A percentile compares a stretch with the other conserved stretches of the same genome.
These are phyloP conservation scores for Backusella parvicylindrica DNA, from an alignment of 192 early-diverging fungal genomes.

Conservation along the genomic window DNA sequence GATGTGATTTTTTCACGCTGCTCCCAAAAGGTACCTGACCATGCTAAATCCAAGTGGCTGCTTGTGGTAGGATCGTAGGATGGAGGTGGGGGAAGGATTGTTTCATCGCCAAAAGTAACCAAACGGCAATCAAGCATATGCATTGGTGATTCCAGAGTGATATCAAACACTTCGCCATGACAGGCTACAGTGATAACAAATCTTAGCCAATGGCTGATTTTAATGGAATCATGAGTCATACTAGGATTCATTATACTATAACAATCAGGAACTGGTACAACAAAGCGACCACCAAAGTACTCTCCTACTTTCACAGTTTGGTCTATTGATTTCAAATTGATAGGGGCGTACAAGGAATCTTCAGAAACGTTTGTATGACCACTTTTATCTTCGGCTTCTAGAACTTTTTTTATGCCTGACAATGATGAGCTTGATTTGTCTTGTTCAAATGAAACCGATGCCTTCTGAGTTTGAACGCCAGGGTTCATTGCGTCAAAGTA, in stretches of 20 bases:
- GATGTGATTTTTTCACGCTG: slow-evolving; percentile 20
- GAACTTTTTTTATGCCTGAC: background rate
- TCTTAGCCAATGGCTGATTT: slow-evolving; percentile 23
- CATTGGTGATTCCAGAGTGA: slow-evolving; percentile 13
- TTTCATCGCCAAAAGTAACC: slow-evolving; percentile 20
- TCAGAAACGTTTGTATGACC: background rate
- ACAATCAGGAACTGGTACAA: slow-evolving; percentile 29
- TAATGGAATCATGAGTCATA: slow-evolving; percentile 9
- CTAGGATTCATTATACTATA: slow-evolving; percentile 15
- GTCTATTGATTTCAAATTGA: slow-evolving; percentile 24
- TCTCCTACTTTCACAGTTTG: slow-evolving; percentile 18
- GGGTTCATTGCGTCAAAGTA: background rate
- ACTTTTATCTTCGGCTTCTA: background rate
- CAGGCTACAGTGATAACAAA: background rate
- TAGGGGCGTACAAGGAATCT: background rate
- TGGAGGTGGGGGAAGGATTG: slow-evolving; percentile 25
- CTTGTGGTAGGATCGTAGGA: background rate
- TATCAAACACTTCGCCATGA: slow-evolving; percentile 9
- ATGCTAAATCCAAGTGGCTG: background rate
- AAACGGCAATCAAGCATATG: slow-evolving; percentile 30
- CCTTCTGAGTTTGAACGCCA: background rate
- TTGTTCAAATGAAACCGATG: background rate
- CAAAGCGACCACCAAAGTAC: slow-evolving; percentile 24
- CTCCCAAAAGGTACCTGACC: slow-evolving; percentile 22
- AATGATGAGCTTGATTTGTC: background rate